phyloP scores from a whole-genome alignment of 2,329 filamentous ascomycete genomes.

The Fusarium continuum region DNA sequence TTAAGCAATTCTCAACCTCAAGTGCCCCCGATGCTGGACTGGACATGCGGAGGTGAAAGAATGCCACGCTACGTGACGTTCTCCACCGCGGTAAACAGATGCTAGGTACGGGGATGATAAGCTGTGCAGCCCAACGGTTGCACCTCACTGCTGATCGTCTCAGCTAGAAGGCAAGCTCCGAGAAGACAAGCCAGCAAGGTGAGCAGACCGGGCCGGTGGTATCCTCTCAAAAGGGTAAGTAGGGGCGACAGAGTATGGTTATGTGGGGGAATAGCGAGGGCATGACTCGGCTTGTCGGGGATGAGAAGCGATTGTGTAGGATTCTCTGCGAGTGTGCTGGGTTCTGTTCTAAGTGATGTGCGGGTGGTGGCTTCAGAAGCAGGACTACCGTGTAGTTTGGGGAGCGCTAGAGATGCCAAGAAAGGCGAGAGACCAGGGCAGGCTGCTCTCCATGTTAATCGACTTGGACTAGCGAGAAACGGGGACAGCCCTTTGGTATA shows the following conservation, averaged over 20 bases:
- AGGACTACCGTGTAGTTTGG: conserved; percentile 4
- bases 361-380: conserved; percentile 18
- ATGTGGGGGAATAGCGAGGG: conserved; percentile 37
- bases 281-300: conserved; percentile 39
- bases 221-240: conserved; percentile 20
- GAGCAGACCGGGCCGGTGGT: conserved; percentile 31
- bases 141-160: neutral
- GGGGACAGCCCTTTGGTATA: conserved; percentile 1
- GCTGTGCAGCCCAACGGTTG: conserved; percentile 13
- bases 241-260: conserved; percentile 19
- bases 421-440: conserved; percentile 12
- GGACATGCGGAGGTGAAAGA: conserved; percentile 6
- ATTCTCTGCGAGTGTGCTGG: too few species aligned
- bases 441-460: neutral
- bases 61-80: conserved; percentile 17
- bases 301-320: conserved; percentile 5
- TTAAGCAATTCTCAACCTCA: conserved; percentile 8
- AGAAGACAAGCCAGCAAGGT: neutral
- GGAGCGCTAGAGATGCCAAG: conserved; percentile 31
- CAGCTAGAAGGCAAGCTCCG: too few species aligned
- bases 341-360: neutral
- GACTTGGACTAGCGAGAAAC: conserved; percentile 5
- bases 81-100: conserved; percentile 31
- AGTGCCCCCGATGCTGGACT: conserved; percentile 17
- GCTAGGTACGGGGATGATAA: conserved; percentile 39